Conservation (phyloP, 805 yeast species). For the Pichia thaimueangensis region DNA sequence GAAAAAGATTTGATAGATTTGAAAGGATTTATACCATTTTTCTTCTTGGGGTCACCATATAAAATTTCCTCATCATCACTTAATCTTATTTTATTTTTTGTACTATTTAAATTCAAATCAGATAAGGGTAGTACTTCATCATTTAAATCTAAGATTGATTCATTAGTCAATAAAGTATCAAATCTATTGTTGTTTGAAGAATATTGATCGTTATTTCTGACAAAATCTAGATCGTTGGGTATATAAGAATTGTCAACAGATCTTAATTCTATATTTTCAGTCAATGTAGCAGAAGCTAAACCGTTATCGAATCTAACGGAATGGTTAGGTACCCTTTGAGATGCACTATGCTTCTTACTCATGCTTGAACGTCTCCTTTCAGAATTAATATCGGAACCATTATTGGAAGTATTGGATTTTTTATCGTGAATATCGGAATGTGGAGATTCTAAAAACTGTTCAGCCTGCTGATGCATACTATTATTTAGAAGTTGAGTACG, state of each 20-base stretch:
- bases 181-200: neutral
- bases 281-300: constrained; percentile 6
- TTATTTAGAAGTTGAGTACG: constrained; percentile 60
- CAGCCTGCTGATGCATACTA: constrained; percentile 24
- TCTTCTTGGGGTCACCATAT: neutral
- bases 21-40: neutral
- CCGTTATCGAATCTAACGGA: constrained; percentile 1
- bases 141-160: constrained; percentile 17
- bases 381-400: neutral
- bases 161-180: constrained; percentile 13
- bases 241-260: constrained; percentile 27
- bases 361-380: neutral
- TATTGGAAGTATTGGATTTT: too few species aligned
- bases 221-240: constrained; percentile 21
- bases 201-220: constrained; percentile 9
- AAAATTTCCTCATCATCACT: neutral
- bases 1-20: neutral
- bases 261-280: constrained; percentile 30
- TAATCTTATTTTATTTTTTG: constrained; percentile 3
- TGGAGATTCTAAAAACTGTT: constrained; percentile 11
- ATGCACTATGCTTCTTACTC: too few species aligned
- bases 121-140: neutral
- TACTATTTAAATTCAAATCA: neutral
- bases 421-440: neutral
- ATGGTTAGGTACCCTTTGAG: neutral